These are phyloP conservation scores for Elongisporangium prolatum DNA, from an alignment of 352 stramenopile genomes.

Conservation along the genomic window DNA sequence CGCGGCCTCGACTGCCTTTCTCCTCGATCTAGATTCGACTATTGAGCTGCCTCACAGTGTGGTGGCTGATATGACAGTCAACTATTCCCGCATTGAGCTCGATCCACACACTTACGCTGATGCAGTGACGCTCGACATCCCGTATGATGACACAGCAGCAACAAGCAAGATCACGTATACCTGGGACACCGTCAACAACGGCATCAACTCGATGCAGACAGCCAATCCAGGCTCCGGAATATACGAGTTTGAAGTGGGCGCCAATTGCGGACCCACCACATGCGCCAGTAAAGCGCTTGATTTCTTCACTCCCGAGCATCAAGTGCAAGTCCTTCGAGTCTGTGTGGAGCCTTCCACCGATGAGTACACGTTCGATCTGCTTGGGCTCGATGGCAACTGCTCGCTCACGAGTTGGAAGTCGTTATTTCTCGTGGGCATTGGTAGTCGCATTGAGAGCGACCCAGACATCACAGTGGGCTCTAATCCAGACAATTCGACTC, in stretches of 20 bases:
- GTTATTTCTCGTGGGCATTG: background rate
- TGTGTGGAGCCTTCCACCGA: background rate
- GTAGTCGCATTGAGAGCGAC: background rate
- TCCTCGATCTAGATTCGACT: background rate
- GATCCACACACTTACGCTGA: background rate
- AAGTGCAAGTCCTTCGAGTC: background rate
- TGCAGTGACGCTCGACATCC: background rate
- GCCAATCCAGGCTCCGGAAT: background rate
- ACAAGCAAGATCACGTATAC: background rate
- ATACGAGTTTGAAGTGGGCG: background rate
- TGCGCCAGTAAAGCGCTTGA: background rate
- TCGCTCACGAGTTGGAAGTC: background rate
- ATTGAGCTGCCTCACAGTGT: background rate
- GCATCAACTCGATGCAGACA: background rate
- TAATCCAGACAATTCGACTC: background rate
- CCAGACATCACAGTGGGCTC: background rate
- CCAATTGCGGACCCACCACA: background rate
- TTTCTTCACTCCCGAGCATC: background rate
- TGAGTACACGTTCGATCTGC: background rate
- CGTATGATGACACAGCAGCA: background rate
- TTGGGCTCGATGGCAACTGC: background rate
- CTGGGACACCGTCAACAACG: background rate
- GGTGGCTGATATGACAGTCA: background rate
- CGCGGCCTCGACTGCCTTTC: background rate
- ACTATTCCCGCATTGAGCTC: background rate